Conservation (phyloP, 139 green algal species). For the Ettlia oleoabundans region DNA sequence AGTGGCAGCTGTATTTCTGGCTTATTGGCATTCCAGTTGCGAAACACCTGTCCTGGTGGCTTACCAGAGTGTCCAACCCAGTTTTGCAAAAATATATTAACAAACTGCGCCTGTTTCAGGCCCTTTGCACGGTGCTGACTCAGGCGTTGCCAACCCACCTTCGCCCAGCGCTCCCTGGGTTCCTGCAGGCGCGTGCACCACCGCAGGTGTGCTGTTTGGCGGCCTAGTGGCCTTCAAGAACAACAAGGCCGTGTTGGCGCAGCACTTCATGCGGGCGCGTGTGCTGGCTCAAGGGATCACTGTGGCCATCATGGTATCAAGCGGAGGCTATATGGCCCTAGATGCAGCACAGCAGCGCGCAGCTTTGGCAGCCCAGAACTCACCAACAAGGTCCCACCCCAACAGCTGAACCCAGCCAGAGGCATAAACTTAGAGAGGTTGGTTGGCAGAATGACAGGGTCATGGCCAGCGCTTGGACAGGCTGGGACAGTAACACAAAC, state of each 20-base stretch:
- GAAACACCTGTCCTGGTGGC: too few relatives aligned
- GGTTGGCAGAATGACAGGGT: neutral
- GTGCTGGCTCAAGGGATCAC: slow-evolving; percentile 40
- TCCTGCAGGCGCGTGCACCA: slow-evolving; percentile 8
- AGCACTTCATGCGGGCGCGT: slow-evolving; percentile 47
- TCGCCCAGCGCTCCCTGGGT: neutral
- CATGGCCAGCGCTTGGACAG: too few relatives aligned
- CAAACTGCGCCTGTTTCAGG: too few relatives aligned
- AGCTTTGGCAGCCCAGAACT: neutral
- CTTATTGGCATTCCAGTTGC: too few relatives aligned
- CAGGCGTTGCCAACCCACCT: too few relatives aligned
- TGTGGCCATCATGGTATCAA: slow-evolving; percentile 44
- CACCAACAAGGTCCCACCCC: neutral
- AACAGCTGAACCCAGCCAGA: neutral
- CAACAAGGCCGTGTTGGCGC: slow-evolving; percentile 38
- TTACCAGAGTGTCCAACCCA: too few relatives aligned
- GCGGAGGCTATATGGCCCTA: slow-evolving; percentile 16
- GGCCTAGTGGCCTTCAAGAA: slow-evolving; percentile 49
- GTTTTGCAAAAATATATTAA: too few relatives aligned
- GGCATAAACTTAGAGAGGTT: neutral
- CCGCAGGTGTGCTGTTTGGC: slow-evolving; percentile 29
- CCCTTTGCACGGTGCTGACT: too few relatives aligned
- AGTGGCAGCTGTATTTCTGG: too few relatives aligned
- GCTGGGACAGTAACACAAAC: too few relatives aligned
- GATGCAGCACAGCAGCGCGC: slow-evolving; percentile 18